Percentiles rank a stretch among this genome's conserved stretches.
phyloP scores from a whole-genome alignment of 75 land plant species.

The Picea glauca region DNA sequence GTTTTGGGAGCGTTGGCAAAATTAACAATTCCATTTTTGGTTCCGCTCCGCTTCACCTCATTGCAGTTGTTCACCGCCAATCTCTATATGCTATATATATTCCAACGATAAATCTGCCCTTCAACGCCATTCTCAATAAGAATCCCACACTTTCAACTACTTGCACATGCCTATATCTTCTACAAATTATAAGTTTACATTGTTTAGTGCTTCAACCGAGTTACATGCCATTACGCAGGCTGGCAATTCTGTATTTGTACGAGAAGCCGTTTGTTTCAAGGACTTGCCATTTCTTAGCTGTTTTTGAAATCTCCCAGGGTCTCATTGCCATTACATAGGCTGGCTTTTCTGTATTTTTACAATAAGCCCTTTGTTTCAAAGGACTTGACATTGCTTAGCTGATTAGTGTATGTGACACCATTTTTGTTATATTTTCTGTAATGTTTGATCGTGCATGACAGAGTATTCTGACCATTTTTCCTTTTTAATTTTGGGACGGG shows the following conservation, averaged over 20 bases:
- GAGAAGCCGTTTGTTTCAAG: neutral
- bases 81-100: too few species aligned
- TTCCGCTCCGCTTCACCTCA: too few species aligned
- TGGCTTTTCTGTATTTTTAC: too few species aligned
- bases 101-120: too few species aligned
- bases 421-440: neutral
- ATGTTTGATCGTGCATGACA: neutral
- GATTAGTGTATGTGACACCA: neutral
- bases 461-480: neutral
- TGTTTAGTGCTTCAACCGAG: neutral
- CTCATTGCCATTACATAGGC: neutral
- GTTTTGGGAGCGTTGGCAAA: too few species aligned
- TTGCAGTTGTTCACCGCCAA: too few species aligned
- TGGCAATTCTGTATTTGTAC: neutral
- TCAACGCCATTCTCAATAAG: too few species aligned
- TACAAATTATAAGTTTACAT: neutral
- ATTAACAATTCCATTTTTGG: too few species aligned
- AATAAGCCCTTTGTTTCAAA: too few species aligned
- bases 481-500: neutral
- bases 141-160: neutral
- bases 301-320: neutral
- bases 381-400: too few species aligned
- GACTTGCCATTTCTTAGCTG: neutral
- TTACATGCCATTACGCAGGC: neutral
- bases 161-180: neutral